Conservation (phyloP, 208 protist genomes). For the Leishmania arabica region DNA sequence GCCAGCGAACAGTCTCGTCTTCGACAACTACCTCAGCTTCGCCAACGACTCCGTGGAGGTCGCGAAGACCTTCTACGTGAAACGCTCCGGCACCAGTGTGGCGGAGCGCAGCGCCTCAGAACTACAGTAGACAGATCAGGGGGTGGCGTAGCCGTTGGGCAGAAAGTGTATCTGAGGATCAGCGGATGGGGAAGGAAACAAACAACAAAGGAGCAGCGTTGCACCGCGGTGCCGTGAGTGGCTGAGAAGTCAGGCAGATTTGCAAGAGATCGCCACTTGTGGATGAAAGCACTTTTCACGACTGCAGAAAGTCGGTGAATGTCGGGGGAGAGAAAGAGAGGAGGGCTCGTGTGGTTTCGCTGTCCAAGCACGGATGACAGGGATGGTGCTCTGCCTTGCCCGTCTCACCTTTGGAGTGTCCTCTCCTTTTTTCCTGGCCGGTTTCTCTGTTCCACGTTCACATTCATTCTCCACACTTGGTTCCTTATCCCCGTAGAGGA, state of each 20-base stretch:
- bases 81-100: slow-evolving; percentile 25
- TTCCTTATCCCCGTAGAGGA: neutral
- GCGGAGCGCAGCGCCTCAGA: slow-evolving; percentile 17
- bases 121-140: slow-evolving; percentile 15
- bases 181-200: neutral
- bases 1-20: slow-evolving; percentile 38
- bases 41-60: slow-evolving; percentile 35
- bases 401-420: neutral
- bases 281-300: neutral
- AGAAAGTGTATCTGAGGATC: neutral
- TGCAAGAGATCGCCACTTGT: neutral
- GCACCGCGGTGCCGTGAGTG: neutral
- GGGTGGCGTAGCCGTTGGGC: neutral
- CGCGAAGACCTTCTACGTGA: slow-evolving; percentile 34
- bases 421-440: neutral
- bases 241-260: neutral
- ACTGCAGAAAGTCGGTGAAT: neutral
- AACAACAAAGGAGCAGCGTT: neutral
- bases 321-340: neutral
- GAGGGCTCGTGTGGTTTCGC: neutral
- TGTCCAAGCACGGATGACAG: neutral
- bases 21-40: slow-evolving; percentile 60
- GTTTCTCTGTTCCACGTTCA: neutral
- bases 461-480: neutral
- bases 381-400: neutral